Evolutionary conservation across 805 yeast species (phyloP).

Genomic region (Sugiyamaella valdiviana): DNA sequence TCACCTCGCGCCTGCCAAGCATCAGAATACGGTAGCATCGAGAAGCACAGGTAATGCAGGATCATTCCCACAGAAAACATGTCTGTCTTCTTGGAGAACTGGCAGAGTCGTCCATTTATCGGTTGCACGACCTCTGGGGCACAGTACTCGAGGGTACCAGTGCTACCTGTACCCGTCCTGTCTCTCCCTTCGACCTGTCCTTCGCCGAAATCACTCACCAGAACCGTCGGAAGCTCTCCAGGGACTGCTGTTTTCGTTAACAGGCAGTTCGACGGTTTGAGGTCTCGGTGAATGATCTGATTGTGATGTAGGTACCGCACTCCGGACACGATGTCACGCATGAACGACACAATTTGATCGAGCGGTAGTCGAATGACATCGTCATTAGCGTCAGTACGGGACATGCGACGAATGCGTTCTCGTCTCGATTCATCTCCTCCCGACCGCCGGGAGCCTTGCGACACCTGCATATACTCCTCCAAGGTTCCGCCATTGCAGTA

Average conservation of each 20-base stretch:
- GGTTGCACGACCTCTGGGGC: slow-evolving; percentile 70
- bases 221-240: slow-evolving; percentile 51
- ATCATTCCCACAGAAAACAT: slow-evolving; percentile 80
- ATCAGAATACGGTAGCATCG: slow-evolving; percentile 53
- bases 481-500: slow-evolving; percentile 85
- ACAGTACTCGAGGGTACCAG: slow-evolving; percentile 82
- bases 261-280: slow-evolving; percentile 84
- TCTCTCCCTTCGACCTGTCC: slow-evolving; percentile 65
- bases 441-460: not conserved
- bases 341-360: slow-evolving; percentile 60
- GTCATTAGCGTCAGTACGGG: slow-evolving; percentile 25
- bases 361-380: slow-evolving; percentile 34
- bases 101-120: slow-evolving; percentile 36
- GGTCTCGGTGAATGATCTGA: slow-evolving; percentile 79
- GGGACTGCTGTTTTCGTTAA: slow-evolving; percentile 30
- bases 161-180: slow-evolving; percentile 68
- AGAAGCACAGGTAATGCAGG: slow-evolving; percentile 67
- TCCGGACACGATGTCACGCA: slow-evolving; percentile 63
- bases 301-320: slow-evolving; percentile 63
- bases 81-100: slow-evolving; percentile 69
- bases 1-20: slow-evolving; percentile 24
- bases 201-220: slow-evolving; percentile 88
- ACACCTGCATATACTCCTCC: slow-evolving; percentile 50
- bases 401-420: slow-evolving; percentile 30
- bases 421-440: slow-evolving; percentile 17